These are phyloP conservation scores for Colletotrichum falcatum DNA, from an alignment of 2,329 filamentous ascomycete species.

Conservation along the genomic window DNA sequence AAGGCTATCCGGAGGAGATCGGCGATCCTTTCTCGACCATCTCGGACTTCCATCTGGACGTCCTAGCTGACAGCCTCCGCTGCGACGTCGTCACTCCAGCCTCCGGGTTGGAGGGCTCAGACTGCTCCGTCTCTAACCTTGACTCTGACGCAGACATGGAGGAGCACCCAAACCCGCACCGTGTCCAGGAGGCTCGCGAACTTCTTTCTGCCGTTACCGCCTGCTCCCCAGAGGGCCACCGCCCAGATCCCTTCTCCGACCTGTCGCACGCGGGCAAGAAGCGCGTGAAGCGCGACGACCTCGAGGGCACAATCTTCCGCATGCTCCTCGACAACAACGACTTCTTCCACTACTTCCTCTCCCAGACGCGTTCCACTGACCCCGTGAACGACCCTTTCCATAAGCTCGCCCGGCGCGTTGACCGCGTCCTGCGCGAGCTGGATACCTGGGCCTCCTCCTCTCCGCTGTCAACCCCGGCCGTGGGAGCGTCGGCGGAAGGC, in stretches of 20 bases:
- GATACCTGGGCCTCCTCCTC: constrained; percentile 48
- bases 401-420: constrained; percentile 60
- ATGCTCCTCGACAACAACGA: constrained; percentile 66
- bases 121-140: constrained; percentile 9
- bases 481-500: constrained; percentile 47
- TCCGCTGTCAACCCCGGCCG: constrained; percentile 16
- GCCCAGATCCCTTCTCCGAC: constrained; percentile 59
- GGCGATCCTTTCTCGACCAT: constrained; percentile 63
- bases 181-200: constrained; percentile 63
- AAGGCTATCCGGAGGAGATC: constrained; percentile 60
- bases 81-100: constrained; percentile 55
- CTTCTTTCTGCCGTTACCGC: constrained; percentile 59
- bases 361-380: constrained; percentile 58
- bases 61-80: constrained; percentile 65
- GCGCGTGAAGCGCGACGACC: constrained; percentile 58
- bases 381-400: constrained; percentile 60
- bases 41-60: constrained; percentile 62
- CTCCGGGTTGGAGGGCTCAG: constrained; percentile 31
- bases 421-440: constrained; percentile 60
- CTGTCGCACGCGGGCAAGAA: constrained; percentile 45
- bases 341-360: constrained; percentile 66
- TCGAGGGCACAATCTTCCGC: constrained; percentile 64
- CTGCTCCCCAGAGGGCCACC: constrained; percentile 57
- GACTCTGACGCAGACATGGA: background rate
- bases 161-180: constrained; percentile 48